These are phyloP conservation scores for Epichloe gansuensis DNA, from an alignment of 2,329 filamentous ascomycete genomes.

Conservation along the genomic window DNA sequence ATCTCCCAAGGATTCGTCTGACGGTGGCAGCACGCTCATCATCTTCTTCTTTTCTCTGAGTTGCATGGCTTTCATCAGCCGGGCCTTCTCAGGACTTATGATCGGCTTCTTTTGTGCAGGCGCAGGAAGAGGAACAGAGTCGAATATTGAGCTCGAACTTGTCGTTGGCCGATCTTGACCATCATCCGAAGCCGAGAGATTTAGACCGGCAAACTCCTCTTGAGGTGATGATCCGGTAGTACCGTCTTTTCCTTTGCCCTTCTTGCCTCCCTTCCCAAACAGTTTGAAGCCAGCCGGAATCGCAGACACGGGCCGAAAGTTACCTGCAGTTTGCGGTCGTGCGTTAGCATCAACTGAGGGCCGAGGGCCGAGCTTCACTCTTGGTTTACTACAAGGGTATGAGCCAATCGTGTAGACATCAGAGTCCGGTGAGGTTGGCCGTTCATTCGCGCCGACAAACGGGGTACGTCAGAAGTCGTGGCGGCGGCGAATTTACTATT, in stretches of 20 bases:
- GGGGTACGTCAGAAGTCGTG: slow-evolving; percentile 37
- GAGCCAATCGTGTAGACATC: slow-evolving; percentile 30
- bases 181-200: slow-evolving; percentile 16
- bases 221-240: slow-evolving; percentile 16
- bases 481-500: slow-evolving; percentile 35
- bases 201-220: slow-evolving; percentile 25
- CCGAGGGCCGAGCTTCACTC: slow-evolving; percentile 79
- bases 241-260: slow-evolving; percentile 20
- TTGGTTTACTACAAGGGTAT: slow-evolving; percentile 52
- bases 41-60: slow-evolving; percentile 68
- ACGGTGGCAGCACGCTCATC: slow-evolving; percentile 8
- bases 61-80: slow-evolving; percentile 89
- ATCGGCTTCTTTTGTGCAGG: slow-evolving; percentile 32
- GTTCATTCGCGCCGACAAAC: slow-evolving; percentile 35
- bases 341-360: slow-evolving; percentile 58
- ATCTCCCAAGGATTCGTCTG: not conserved
- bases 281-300: slow-evolving; percentile 72
- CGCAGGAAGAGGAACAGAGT: slow-evolving; percentile 25
- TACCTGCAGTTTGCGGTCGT: slow-evolving; percentile 48
- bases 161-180: slow-evolving; percentile 24
- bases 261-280: slow-evolving; percentile 46
- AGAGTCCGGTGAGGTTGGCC: slow-evolving; percentile 36
- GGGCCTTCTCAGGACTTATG: slow-evolving; percentile 79
- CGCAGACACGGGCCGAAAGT: slow-evolving; percentile 61
- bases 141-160: slow-evolving; percentile 33